A percentile compares a stretch with the other conserved stretches of the same genome.
Conservation (phyloP, 345 rosid genomes). For the Aquilaria sinensis region DNA sequence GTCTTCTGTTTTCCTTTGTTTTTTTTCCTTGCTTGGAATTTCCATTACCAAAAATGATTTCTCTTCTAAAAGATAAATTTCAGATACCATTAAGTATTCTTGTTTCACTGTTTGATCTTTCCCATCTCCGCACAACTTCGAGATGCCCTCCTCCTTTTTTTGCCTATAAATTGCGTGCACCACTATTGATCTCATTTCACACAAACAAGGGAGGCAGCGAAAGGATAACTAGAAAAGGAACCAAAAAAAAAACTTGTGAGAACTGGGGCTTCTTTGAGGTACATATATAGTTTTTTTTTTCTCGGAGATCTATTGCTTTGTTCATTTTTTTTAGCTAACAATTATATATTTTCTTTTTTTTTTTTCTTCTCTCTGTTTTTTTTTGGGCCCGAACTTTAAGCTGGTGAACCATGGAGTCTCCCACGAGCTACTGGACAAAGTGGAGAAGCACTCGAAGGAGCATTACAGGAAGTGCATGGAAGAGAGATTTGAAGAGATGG, state of each 20-base stretch:
- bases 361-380: background rate
- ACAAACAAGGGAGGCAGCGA: conserved; percentile 16
- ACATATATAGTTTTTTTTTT: background rate
- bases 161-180: conserved; percentile 56
- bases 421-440: conserved; percentile 54
- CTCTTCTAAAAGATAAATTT: background rate
- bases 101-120: background rate
- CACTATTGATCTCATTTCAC: conserved; percentile 12
- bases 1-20: background rate
- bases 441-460: conserved; percentile 65
- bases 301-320: background rate
- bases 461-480: conserved; percentile 62
- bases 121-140: conserved; percentile 2
- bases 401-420: conserved; percentile 69
- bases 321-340: background rate
- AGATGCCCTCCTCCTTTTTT: background rate
- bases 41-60: background rate
- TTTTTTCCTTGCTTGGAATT: background rate
- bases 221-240: background rate
- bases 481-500: conserved; percentile 64
- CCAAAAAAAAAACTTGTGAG: conserved; percentile 36
- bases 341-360: background rate
- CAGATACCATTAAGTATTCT: background rate
- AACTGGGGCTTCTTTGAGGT: conserved; percentile 94
- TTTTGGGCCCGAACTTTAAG: conserved; percentile 17